phyloP scores from a whole-genome alignment of 2,329 filamentous ascomycete genomes.

The Cordyceps cicadae region DNA sequence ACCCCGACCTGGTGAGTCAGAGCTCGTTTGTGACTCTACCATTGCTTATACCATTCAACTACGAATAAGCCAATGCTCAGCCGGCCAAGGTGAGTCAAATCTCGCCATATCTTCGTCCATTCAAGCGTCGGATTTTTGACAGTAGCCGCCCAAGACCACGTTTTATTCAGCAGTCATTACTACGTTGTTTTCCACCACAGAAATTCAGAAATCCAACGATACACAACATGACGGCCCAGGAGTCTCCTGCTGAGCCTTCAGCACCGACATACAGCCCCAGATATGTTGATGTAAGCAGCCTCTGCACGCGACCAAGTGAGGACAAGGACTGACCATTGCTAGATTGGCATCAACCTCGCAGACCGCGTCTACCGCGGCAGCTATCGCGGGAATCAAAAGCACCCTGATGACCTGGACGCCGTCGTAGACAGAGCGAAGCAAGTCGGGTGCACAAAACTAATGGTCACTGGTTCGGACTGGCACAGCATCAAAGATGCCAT shows the following conservation, averaged over 20 bases:
- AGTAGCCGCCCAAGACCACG: conserved; percentile 1
- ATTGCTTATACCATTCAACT: neutral
- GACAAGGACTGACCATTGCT: conserved; percentile 9
- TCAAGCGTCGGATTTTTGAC: neutral
- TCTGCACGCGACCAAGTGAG: neutral
- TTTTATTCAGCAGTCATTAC: conserved; percentile 3
- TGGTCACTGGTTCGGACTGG: conserved; percentile 87
- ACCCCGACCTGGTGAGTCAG: neutral
- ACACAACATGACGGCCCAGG: conserved; percentile 1
- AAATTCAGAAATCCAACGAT: neutral
- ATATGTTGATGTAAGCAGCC: conserved; percentile 52
- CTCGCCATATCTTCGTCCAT: neutral
- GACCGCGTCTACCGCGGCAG: conserved; percentile 82
- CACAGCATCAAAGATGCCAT: conserved; percentile 68
- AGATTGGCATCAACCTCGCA: conserved; percentile 92
- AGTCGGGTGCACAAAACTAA: conserved; percentile 78
- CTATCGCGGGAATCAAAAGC: conserved; percentile 71
- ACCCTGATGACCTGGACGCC: conserved; percentile 64
- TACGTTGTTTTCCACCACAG: neutral
- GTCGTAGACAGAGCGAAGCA: conserved; percentile 72
- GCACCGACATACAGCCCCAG: conserved; percentile 29
- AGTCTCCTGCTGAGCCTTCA: neutral
- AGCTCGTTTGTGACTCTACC: neutral
- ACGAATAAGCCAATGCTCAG: neutral
- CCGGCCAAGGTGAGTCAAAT: neutral